Conservation (phyloP, 768 basidiomycete genomes). For the Calocybe indica region DNA sequence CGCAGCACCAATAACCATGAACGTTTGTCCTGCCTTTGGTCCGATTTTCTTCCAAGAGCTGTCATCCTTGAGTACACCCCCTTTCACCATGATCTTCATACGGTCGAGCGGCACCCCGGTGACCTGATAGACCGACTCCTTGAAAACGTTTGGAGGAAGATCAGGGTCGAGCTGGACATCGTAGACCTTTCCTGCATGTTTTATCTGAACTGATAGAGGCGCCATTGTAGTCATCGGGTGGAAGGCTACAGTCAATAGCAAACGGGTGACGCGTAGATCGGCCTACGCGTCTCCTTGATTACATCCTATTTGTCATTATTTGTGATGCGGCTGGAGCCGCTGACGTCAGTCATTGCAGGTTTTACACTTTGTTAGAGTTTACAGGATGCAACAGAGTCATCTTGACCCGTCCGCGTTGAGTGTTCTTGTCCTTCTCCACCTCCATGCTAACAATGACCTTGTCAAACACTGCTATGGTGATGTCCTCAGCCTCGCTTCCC, state of each 20-base stretch:
- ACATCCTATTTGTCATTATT: no score
- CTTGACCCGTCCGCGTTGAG: slow-evolving; percentile 84
- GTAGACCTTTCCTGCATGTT: slow-evolving; percentile 82
- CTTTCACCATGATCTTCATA: slow-evolving; percentile 98
- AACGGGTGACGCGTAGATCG: slow-evolving; percentile 17
- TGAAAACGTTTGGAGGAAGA: slow-evolving; percentile 68
- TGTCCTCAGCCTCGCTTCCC: slow-evolving; percentile 25
- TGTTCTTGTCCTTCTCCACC: slow-evolving; percentile 93
- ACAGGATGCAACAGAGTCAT: slow-evolving; percentile 72
- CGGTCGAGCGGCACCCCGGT: slow-evolving; percentile 88
- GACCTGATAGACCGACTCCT: slow-evolving; percentile 70
- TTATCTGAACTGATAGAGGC: slow-evolving; percentile 72
- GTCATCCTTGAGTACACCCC: slow-evolving; percentile 90
- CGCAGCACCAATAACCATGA: slow-evolving; percentile 91
- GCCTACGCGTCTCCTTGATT: slow-evolving; percentile 4
- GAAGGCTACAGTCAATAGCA: neutral
- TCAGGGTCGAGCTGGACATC: slow-evolving; percentile 69
- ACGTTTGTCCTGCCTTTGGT: slow-evolving; percentile 81
- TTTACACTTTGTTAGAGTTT: slow-evolving; percentile 32
- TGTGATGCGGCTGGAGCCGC: slow-evolving; percentile 1
- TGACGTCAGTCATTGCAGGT: neutral
- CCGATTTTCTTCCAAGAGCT: slow-evolving; percentile 79
- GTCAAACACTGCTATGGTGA: slow-evolving; percentile 84
- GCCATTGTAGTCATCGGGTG: slow-evolving; percentile 39
- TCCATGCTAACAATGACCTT: slow-evolving; percentile 87